These are phyloP conservation scores for Trametes gibbosa DNA, from an alignment of 768 basidiomycete genomes.

Conservation along the genomic window DNA sequence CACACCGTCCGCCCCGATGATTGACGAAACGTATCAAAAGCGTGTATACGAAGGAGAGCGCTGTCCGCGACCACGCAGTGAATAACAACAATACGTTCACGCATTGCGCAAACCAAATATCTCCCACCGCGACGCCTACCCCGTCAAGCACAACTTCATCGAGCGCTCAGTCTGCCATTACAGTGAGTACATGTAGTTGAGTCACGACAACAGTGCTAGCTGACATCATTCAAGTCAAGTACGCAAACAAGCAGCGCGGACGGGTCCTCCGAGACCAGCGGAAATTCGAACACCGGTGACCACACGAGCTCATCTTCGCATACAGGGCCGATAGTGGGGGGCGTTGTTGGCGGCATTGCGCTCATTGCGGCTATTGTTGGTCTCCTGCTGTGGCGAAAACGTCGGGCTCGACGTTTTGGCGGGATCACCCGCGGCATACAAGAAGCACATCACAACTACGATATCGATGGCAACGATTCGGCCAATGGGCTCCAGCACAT, in stretches of 20 bases:
- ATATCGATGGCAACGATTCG: neutral
- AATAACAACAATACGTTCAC: conserved; percentile 31
- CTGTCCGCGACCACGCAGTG: conserved; percentile 17
- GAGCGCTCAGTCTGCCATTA: neutral
- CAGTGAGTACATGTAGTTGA: neutral
- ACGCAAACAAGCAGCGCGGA: neutral
- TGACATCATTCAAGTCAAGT: neutral
- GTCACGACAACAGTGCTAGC: neutral
- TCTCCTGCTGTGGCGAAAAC: neutral
- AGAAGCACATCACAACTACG: neutral
- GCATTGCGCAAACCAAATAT: conserved; percentile 22
- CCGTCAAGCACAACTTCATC: neutral
- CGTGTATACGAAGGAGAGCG: conserved; percentile 22
- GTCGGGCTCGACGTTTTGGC: neutral
- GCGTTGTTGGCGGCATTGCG: neutral
- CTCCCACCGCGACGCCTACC: neutral
- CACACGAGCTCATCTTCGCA: neutral
- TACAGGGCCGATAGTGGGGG: conserved; percentile 1
- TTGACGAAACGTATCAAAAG: conserved; percentile 9
- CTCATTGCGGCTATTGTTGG: neutral
- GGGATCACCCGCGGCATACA: neutral
- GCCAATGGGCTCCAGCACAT: neutral
- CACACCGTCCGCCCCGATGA: no score
- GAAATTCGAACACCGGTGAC: neutral
- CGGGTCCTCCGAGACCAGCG: neutral